phyloP scores from a whole-genome alignment of 2,329 filamentous ascomycete genomes.

The Colletotrichum abscissum region DNA sequence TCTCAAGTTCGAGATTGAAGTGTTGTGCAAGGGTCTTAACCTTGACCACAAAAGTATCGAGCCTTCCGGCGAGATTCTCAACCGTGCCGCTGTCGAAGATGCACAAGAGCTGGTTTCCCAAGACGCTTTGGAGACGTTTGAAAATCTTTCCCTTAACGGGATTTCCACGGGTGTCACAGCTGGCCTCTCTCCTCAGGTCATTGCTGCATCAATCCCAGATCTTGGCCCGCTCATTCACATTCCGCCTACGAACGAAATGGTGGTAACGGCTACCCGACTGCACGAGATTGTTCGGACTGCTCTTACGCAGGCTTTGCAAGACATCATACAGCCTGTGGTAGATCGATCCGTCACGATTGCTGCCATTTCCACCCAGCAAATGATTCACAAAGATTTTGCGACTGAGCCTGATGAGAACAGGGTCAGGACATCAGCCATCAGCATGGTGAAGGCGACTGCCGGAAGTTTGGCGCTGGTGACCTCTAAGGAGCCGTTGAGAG shows the following conservation, averaged over 20 bases:
- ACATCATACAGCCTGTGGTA: conserved; percentile 97
- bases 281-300: conserved; percentile 86
- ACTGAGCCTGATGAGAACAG: conserved; percentile 92
- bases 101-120: conserved; percentile 68
- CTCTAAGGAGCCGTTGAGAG: conserved; percentile 94
- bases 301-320: conserved; percentile 88
- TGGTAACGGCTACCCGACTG: conserved; percentile 75
- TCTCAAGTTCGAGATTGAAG: conserved; percentile 98
- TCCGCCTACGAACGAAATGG: conserved; percentile 83
- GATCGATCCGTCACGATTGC: conserved; percentile 98
- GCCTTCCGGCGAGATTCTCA: conserved; percentile 86
- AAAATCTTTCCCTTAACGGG: conserved; percentile 82
- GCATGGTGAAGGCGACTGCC: conserved; percentile 94
- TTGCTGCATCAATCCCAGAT: conserved; percentile 85
- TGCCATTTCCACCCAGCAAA: conserved; percentile 93
- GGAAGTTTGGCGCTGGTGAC: conserved; percentile 97
- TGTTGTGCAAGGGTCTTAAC: conserved; percentile 90
- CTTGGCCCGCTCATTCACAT: conserved; percentile 83
- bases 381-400: conserved; percentile 96
- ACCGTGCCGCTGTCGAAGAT: conserved; percentile 75
- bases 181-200: conserved; percentile 80
- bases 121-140: conserved; percentile 83
- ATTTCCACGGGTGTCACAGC: conserved; percentile 75
- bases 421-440: conserved; percentile 86
- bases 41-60: conserved; percentile 94